phyloP scores from a whole-genome alignment of 345 rosid species.

The Ceriops zippeliana region DNA sequence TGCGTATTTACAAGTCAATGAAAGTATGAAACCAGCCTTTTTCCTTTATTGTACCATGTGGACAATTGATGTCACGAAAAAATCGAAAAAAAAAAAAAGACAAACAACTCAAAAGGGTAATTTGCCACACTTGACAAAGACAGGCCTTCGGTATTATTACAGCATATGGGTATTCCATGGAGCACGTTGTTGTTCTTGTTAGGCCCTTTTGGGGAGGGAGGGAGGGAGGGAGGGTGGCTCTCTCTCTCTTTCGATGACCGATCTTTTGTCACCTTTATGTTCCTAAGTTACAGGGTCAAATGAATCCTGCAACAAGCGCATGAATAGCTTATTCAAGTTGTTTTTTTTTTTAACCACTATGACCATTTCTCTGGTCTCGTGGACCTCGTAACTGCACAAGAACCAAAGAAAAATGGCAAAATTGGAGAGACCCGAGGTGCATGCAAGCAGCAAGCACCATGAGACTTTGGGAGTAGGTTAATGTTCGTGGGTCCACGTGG shows the following conservation, averaged over 20 bases:
- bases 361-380: constrained; percentile 18
- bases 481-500: constrained; percentile 12
- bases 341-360: neutral
- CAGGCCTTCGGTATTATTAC: constrained; percentile 9
- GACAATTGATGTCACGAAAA: too few species aligned
- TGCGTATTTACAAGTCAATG: too few species aligned
- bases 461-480: constrained; percentile 12
- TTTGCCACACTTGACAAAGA: constrained; percentile 18
- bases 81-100: too few species aligned
- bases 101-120: too few species aligned
- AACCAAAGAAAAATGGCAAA: neutral
- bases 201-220: neutral
- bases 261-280: constrained; percentile 32
- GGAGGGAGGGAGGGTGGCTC: neutral
- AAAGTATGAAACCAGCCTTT: too few species aligned
- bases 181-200: constrained; percentile 8
- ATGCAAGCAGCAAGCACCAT: constrained; percentile 9
- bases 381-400: constrained; percentile 19
- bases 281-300: constrained; percentile 31
- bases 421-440: constrained; percentile 21
- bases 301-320: neutral
- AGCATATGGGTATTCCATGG: constrained; percentile 13
- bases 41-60: too few species aligned
- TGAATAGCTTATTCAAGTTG: constrained; percentile 4
- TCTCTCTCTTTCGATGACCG: constrained; percentile 16